Evolutionary conservation across 2,329 filamentous ascomycete species (phyloP).

Genomic region (Ascochyta clinopodiicola): DNA sequence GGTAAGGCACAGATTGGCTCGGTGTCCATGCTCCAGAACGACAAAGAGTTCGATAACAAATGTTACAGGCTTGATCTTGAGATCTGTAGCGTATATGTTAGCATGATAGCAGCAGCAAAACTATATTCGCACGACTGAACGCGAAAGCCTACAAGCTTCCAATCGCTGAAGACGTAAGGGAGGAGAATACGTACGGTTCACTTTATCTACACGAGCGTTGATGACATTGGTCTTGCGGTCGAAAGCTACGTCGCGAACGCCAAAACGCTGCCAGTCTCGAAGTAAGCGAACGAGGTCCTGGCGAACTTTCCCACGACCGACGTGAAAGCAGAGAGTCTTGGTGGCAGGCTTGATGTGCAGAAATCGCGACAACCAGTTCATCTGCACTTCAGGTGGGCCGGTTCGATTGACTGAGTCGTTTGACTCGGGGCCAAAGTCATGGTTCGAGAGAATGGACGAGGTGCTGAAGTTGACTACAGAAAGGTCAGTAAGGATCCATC

Average conservation of each 20-base stretch:
- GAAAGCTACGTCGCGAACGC: constrained; percentile 78
- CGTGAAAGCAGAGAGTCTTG: constrained; percentile 75
- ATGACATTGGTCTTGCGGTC: constrained; percentile 82
- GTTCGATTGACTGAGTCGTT: constrained; percentile 56
- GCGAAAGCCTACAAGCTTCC: constrained; percentile 19
- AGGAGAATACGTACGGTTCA: constrained; percentile 71
- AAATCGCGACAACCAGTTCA: constrained; percentile 85
- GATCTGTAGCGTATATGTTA: constrained; percentile 58
- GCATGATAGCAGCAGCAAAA: background rate
- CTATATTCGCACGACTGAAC: background rate
- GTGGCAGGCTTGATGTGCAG: constrained; percentile 87
- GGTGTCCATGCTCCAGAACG: constrained; percentile 83
- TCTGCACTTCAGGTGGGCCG: constrained; percentile 55
- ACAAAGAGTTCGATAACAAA: constrained; percentile 89
- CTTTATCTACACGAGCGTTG: constrained; percentile 75
- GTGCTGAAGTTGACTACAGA: constrained; percentile 36
- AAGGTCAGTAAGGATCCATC: constrained; percentile 15
- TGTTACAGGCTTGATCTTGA: constrained; percentile 84
- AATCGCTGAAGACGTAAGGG: constrained; percentile 23
- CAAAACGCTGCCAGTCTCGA: constrained; percentile 79
- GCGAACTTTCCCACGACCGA: constrained; percentile 74
- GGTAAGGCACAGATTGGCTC: constrained; percentile 77
- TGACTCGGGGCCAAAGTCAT: constrained; percentile 48
- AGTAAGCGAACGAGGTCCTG: constrained; percentile 79
- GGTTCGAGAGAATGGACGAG: constrained; percentile 40